These are phyloP conservation scores for Trypanosoma platydactyli DNA, from an alignment of 208 protist genomes.

Conservation along the genomic window DNA sequence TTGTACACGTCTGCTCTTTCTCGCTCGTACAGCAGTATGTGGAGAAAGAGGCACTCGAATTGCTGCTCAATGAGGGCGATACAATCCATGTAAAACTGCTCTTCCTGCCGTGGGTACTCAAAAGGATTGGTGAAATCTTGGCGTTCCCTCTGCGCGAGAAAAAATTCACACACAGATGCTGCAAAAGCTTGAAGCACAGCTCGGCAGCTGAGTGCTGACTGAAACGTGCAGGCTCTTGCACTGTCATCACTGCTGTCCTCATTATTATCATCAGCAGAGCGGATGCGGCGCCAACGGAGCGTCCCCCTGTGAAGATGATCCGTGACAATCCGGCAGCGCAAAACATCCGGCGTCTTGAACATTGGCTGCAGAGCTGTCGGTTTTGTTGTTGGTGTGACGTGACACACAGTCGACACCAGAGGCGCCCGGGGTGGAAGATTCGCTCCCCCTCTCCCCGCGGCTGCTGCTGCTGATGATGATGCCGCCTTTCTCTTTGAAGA, in stretches of 20 bases:
- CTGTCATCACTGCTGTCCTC: background rate
- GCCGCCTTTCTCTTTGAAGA: too few species aligned
- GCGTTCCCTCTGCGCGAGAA: slow-evolving; percentile 37
- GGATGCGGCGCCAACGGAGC: slow-evolving; percentile 58
- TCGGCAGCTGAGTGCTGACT: slow-evolving; percentile 34
- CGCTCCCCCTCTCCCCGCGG: background rate
- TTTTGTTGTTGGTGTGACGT: slow-evolving; percentile 29
- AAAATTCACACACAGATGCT: slow-evolving; percentile 49
- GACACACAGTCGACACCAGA: slow-evolving; percentile 16
- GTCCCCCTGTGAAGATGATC: slow-evolving; percentile 62
- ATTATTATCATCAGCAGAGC: background rate
- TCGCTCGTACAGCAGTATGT: slow-evolving; percentile 64
- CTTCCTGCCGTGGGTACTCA: slow-evolving; percentile 59
- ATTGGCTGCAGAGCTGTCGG: slow-evolving; percentile 71
- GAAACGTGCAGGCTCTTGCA: slow-evolving; percentile 19
- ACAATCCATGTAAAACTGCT: slow-evolving; percentile 57
- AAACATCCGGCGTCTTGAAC: slow-evolving; percentile 46
- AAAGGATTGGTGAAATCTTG: slow-evolving; percentile 71
- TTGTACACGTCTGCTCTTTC: slow-evolving; percentile 69
- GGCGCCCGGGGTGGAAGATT: background rate
- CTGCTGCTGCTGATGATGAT: background rate
- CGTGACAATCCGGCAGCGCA: slow-evolving; percentile 50
- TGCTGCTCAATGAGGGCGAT: slow-evolving; percentile 49
- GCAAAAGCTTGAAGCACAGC: slow-evolving; percentile 55
- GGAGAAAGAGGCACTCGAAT: slow-evolving; percentile 54